Base-by-base conservation (phyloP, 2,329 filamentous ascomycete genomes). In the Gliomastix tumulicola region DNA sequence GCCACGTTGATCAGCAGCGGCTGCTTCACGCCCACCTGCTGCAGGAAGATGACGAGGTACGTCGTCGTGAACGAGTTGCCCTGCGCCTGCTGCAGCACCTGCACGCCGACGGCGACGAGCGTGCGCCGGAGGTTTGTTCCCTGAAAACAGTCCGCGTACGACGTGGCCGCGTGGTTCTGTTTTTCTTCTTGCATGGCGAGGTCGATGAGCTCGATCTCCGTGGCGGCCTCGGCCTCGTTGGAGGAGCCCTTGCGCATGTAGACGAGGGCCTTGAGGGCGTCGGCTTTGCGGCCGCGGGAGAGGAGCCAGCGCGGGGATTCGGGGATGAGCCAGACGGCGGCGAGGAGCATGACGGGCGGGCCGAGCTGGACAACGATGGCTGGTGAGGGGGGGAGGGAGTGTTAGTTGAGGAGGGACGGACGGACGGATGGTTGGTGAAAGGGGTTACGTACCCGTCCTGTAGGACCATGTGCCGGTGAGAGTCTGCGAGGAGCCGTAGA, bases 141-240 rank as follows among this genome's bases (percentile, higher is more conserved):
- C 6, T 53, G 57, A 49, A 73, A 71, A 43, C 62, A 68, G 42
- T 68, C 63, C 6, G 45, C 21, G 31, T 69, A 71, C 0, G 59
- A 60, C 7, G 32, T 19, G 3, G 44, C 49, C 1, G 45, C 36
- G 28, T 36, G 41, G 35, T 50, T 47, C 3, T 44, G 28, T 5
- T 46, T 38, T 12, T 39, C 27, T 12, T 41, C 30, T 13, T 48
- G 28, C 27, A 45, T 34, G 8, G 31, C 34, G 17, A 45, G 38
- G 31, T 44, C 44, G 11, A 35, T 34, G 7, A 40, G 39, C 22
- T 36, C 13, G 22, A 36, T 27, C 34, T 36, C 34, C n/a, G 28
- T 17, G 21, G 18, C 23, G 17, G 44, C 35, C 10, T 48, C 41
- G 2, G 32, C 37, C 7, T 34, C 22, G 16, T 35, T 41, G 11